Evolutionary conservation across 345 rosid genomes (phyloP), one percentile per base, ranked within the genome.

Genomic region (Gossypium thurberi): DNA sequence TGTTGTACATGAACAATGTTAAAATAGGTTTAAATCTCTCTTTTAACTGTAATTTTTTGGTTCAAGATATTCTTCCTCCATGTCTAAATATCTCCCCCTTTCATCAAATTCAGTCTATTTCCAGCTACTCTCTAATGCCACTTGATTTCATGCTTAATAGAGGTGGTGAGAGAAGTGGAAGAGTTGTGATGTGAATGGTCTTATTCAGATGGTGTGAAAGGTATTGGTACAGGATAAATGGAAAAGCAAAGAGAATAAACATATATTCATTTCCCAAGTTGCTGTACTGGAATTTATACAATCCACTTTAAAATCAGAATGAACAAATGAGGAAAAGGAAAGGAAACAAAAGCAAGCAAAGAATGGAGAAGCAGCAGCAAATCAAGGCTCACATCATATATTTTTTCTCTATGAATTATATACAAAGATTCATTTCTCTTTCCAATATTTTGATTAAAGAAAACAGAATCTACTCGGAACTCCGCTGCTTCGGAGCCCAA

Each of bases 261-360:
- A 53, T 68, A 37, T 80, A 80, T 80, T 80, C 61, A 75, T 69
- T 40, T 64, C 15, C 25, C 47, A 17, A 70, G 33, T 10, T 28
- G 21, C n/a, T 66, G 13, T 47, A 40, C 68, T 48, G 33, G 21
- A 9, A 74, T 66, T 65, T 56, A 62, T 40, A 60, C 73, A 72
- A 72, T 8, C 66, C 20, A 20, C 0, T 20, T 37, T 4, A 58
- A 17, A 33, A 50, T 11, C 65, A 63, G 52, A 73, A 73, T 10
- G 21, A 68, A 57, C 47, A 65, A 56, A 51, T 50, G 18, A 25
- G 58, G 15, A 56, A 20, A 8, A 37, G 1, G 6, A 63, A 23
- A 44, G 57, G 61, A 17, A n/a, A 64, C 65, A 37, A 10, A 53
- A 20, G 7, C 40, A 33, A 3, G 25, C 33, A 23, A 48, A 59